phyloP scores from a whole-genome alignment of 208 protist genomes.

The Leishmania gerbilli region DNA sequence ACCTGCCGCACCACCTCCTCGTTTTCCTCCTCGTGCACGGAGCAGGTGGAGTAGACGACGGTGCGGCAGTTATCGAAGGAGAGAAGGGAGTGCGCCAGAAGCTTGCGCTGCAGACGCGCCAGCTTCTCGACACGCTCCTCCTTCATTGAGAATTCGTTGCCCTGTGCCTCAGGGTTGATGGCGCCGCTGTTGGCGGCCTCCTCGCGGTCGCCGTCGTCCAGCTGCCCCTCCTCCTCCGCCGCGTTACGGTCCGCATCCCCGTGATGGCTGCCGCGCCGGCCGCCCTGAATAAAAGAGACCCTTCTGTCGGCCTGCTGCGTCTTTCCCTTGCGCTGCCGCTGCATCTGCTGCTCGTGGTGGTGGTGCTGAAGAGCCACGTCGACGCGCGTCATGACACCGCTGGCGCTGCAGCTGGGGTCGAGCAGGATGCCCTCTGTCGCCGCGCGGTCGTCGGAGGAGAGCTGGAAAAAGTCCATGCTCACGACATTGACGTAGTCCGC shows the following conservation, averaged over 20 bases:
- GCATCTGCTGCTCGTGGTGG: conserved; percentile 27
- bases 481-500: conserved; percentile 78
- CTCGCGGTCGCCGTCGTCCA: conserved; percentile 8
- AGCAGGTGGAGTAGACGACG: conserved; percentile 94
- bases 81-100: conserved; percentile 85
- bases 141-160: conserved; percentile 55
- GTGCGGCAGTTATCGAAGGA: conserved; percentile 88
- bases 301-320: background rate
- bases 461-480: conserved; percentile 87
- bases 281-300: background rate
- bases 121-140: conserved; percentile 78
- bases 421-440: conserved; percentile 89
- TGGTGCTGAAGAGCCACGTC: conserved; percentile 73
- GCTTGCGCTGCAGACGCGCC: conserved; percentile 81
- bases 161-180: conserved; percentile 46
- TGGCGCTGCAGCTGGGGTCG: conserved; percentile 92
- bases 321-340: conserved; percentile 14
- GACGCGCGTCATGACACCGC: conserved; percentile 86
- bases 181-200: conserved; percentile 15
- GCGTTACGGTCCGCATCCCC: background rate
- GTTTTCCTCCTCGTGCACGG: conserved; percentile 89
- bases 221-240: conserved; percentile 12
- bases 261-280: background rate
- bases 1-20: conserved; percentile 88
- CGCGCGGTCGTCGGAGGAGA: conserved; percentile 69